phyloP scores from a whole-genome alignment of 2,329 filamentous ascomycete genomes.

The Pseudogymnoascus sp. region DNA sequence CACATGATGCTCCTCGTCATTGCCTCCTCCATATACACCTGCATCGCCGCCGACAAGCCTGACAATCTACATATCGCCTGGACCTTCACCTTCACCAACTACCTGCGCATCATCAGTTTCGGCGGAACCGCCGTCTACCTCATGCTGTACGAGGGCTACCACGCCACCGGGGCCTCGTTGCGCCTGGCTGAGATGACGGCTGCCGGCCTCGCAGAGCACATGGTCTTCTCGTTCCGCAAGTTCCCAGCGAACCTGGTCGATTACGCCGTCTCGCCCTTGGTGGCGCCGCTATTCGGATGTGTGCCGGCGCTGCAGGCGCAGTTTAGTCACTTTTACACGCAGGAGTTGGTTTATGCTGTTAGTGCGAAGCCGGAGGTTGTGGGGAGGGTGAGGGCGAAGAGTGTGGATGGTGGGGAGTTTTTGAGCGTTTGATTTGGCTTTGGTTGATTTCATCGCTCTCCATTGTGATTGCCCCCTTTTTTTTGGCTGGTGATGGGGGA shows the following conservation, averaged over 20 bases:
- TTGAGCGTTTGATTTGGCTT: not conserved
- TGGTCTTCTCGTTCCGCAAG: constrained; percentile 54
- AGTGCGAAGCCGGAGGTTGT: constrained; percentile 52
- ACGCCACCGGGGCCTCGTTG: constrained; percentile 51
- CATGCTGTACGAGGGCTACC: constrained; percentile 61
- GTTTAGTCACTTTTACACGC: constrained; percentile 62
- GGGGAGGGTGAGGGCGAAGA: not conserved
- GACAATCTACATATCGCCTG: constrained; percentile 49
- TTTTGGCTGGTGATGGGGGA: not conserved
- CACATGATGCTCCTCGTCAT: constrained; percentile 60
- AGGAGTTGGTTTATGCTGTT: constrained; percentile 62
- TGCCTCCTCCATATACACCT: constrained; percentile 53
- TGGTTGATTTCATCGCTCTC: not conserved
- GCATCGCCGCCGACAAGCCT: constrained; percentile 43
- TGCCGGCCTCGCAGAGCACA: constrained; percentile 55
- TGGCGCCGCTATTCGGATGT: constrained; percentile 60
- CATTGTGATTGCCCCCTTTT: not conserved
- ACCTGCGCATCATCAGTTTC: constrained; percentile 50
- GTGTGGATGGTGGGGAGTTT: not conserved
- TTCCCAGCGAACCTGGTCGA: constrained; percentile 52
- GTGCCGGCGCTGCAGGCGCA: constrained; percentile 62
- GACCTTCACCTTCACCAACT: constrained; percentile 53
- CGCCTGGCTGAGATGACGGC: constrained; percentile 61
- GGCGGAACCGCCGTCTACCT: constrained; percentile 57
- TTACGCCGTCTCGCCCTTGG: constrained; percentile 58